Conservation (phyloP, 805 yeast species). For the Saccharomycopsis sp. region DNA sequence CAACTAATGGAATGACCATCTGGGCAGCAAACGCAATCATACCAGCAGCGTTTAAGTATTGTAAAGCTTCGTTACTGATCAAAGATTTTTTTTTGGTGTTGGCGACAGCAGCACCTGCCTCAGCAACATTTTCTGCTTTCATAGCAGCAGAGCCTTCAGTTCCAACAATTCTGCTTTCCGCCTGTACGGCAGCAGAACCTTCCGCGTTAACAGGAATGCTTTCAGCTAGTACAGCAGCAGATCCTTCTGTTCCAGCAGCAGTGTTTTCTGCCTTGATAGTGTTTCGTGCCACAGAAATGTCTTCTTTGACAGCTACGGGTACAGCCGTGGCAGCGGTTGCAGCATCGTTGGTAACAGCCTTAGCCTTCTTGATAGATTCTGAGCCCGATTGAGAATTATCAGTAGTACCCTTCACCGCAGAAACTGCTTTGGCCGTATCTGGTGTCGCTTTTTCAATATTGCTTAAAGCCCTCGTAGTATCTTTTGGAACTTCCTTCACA, state of each 20-base stretch:
- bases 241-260: background rate
- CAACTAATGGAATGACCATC: slow-evolving; percentile 7
- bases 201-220: background rate
- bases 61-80: slow-evolving; percentile 1
- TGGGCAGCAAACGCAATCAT: slow-evolving; percentile 12
- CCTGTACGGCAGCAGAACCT: slow-evolving; percentile 1
- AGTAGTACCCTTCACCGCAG: background rate
- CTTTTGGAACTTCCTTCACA: background rate
- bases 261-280: slow-evolving; percentile 1
- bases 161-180: background rate
- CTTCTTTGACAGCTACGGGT: slow-evolving; percentile 6
- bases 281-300: background rate
- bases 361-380: background rate
- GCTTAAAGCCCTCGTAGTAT: background rate
- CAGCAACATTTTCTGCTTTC: background rate
- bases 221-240: background rate
- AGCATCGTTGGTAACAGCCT: background rate
- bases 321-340: background rate
- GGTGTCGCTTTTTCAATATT: background rate
- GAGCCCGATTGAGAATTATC: background rate
- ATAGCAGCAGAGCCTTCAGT: background rate
- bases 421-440: background rate
- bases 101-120: background rate
- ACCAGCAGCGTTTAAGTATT: background rate
- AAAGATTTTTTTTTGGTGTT: background rate